Percentiles rank a stretch among this genome's conserved stretches.
Evolutionary conservation across 2,329 filamentous ascomycete genomes (phyloP).

Genomic region (Venturiaceae sp.): DNA sequence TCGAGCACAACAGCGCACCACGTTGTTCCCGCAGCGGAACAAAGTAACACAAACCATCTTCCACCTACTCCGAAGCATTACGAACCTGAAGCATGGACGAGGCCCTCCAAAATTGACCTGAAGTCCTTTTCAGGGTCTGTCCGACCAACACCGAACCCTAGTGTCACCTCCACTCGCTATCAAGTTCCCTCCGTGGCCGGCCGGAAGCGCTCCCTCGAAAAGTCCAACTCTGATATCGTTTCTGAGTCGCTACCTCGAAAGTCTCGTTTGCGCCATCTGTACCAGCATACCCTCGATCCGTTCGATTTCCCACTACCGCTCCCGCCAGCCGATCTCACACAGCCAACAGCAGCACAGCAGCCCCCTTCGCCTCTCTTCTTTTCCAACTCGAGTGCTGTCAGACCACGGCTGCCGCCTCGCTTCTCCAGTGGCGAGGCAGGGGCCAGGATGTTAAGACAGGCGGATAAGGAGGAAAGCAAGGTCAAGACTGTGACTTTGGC

Average conservation of each 20-base stretch:
- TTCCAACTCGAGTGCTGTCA: conserved; percentile 32
- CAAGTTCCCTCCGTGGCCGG: background rate
- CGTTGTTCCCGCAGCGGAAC: background rate
- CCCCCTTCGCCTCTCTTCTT: conserved; percentile 44
- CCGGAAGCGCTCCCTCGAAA: background rate
- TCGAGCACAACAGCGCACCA: background rate
- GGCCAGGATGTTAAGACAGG: conserved; percentile 44
- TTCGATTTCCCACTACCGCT: conserved; percentile 1
- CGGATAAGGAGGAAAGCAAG: conserved; percentile 36
- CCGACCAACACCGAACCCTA: background rate
- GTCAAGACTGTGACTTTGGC: conserved; percentile 44
- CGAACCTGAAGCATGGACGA: conserved; percentile 4
- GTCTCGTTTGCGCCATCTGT: background rate
- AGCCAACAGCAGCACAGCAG: conserved; percentile 12
- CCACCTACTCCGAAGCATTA: background rate
- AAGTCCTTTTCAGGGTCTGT: background rate
- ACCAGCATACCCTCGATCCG: background rate
- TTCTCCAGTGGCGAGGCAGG: conserved; percentile 49
- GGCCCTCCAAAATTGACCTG: background rate
- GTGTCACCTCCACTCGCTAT: background rate
- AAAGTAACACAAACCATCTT: background rate
- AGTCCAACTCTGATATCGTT: background rate
- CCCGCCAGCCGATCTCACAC: background rate
- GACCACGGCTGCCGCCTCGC: conserved; percentile 39
- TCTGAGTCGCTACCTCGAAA: background rate